Evolutionary conservation across 805 yeast genomes (phyloP), one percentile per base, ranked within the genome.

Genomic region (Candida ovalis): DNA sequence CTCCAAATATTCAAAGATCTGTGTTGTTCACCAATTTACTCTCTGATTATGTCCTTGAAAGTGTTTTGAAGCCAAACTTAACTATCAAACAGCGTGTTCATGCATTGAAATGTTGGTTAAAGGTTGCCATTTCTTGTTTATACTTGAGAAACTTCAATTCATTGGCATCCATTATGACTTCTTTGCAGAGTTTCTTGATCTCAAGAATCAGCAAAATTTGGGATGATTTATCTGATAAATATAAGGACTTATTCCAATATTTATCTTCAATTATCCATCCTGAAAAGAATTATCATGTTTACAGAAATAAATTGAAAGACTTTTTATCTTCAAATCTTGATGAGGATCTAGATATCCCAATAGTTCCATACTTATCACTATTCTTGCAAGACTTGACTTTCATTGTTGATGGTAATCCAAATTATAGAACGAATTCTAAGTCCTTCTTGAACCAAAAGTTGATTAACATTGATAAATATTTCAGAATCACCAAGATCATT

Each of bases 361-460:
- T 81, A 19, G 91, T 87, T 33, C 96, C 96, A 17, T 87, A 86
- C 61, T 74, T 86, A 48, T 82, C 86, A 41, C 67, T 87, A 46
- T 86, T 84, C 62, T 68, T 87, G 40, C 94, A 85, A 65, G 96
- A 87, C 65, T 71, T 87, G 57, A 86, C 91, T 0, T 86, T 86
- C 67, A 80, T 86, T n/a, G 77, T 82, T 44, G 95, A 87, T 56
- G 92, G 94, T n/a, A 86, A 86, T 60, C 76, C 85, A 36, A 83
- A 80, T 56, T 82, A 71, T 61, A 72, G 91, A 61, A 78, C 73
- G 51, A 78, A 81, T 51, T 67, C 76, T 22, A 71, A 70, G 46
- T 63, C 70, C 5, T 78, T 79, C 57, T 69, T 80, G 57, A 74
- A 74, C 52, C 80, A 78, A 58, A 78, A 78, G 56, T 70, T 84